Evolutionary conservation across 2,329 filamentous ascomycete species (phyloP).

Genomic region (Paecilomyces dactylethromorphus): DNA sequence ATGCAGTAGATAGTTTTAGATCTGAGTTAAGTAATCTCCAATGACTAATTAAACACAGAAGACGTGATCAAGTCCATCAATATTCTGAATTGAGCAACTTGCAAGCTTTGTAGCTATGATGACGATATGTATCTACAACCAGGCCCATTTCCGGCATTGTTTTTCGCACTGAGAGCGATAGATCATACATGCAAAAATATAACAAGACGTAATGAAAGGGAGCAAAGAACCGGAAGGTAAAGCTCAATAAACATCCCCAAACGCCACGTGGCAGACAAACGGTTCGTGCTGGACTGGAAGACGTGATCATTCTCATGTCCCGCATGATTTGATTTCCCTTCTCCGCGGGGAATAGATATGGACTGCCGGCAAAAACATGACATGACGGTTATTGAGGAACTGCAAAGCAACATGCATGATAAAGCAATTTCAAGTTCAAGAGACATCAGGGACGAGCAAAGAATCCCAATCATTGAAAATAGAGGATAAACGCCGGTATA

Average conservation of each 20-base stretch:
- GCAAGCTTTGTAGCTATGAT: not conserved
- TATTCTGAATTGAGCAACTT: not conserved
- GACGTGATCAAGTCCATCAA: not conserved
- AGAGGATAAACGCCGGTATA: not conserved
- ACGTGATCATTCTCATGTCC: not conserved
- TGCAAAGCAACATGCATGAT: not conserved
- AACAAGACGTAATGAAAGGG: not conserved
- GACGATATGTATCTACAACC: not conserved
- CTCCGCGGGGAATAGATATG: not conserved
- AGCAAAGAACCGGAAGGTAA: not conserved
- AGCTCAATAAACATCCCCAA: not conserved
- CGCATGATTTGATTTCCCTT: not conserved
- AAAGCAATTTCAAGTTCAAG: not conserved
- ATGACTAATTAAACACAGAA: not conserved
- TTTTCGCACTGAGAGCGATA: not conserved
- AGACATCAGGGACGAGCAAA: not conserved
- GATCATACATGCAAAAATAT: not conserved
- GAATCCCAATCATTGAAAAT: too few relatives aligned
- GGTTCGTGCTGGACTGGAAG: not conserved
- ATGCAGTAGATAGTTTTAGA: not conserved
- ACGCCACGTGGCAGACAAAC: not conserved
- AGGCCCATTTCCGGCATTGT: not conserved
- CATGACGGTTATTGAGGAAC: not conserved
- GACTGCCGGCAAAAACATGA: not conserved
- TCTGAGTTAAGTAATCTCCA: not conserved